These are phyloP conservation scores for Ceratocystis albifundus DNA, from an alignment of 2,329 filamentous ascomycete species.

Conservation along the genomic window DNA sequence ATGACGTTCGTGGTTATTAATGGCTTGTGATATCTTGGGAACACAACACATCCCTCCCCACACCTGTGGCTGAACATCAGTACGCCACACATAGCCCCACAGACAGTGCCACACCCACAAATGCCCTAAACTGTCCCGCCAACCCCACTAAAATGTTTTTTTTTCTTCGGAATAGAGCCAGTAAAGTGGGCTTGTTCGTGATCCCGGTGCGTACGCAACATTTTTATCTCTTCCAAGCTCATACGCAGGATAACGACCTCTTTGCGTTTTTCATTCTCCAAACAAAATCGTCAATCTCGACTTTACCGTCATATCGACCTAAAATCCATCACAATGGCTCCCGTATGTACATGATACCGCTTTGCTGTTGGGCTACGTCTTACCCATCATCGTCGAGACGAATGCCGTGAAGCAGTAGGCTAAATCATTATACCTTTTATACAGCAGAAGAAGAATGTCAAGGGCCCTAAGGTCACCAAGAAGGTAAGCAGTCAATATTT, in stretches of 20 bases:
- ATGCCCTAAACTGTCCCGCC: conserved; percentile 11
- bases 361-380: conserved; percentile 80
- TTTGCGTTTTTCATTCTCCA: conserved; percentile 38
- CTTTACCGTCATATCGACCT: conserved; percentile 23
- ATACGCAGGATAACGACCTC: conserved; percentile 77
- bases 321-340: conserved; percentile 58
- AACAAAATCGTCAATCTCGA: conserved; percentile 22
- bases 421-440: conserved; percentile 51
- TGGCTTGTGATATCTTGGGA: not conserved
- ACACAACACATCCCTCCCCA: not conserved
- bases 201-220: not conserved
- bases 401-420: conserved; percentile 80
- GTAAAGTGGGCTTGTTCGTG: conserved; percentile 16
- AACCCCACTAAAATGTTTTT: conserved; percentile 13
- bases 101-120: conserved; percentile 21
- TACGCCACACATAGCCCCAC: not conserved
- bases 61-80: not conserved
- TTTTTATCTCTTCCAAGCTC: conserved; percentile 26
- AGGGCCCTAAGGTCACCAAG: conserved; percentile 66
- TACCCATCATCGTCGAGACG: conserved; percentile 22
- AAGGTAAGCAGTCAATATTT: conserved; percentile 46
- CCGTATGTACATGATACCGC: conserved; percentile 72
- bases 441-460: conserved; percentile 54
- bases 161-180: not conserved
- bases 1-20: not conserved